Evolutionary conservation across 202 grass and related monocot species (phyloP), one percentile per base, ranked within the genome.

Genomic region (Schoenoplectus triqueter): DNA sequence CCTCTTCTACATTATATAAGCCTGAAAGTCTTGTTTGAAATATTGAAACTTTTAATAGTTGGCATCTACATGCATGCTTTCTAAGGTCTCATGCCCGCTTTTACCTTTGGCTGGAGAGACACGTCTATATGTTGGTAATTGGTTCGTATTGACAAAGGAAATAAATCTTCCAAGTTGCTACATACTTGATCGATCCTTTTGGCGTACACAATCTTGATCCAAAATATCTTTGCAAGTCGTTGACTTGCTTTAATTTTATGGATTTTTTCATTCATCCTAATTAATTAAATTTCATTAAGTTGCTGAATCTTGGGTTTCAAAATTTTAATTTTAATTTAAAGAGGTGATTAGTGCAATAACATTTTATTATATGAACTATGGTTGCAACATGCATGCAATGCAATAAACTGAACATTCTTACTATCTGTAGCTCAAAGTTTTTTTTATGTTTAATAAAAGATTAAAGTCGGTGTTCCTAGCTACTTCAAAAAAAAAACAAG

Each of bases 11-110:
- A 48, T 74, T 11, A 50, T 21, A 73, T 6, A 21, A 21, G 70
- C 52, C 48, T 74, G 8, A 52, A 73, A 52, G 70, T 51, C 70
- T 21, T 74, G 70, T 74, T 74, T 74, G 70, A 74, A 52, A 74
- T 52, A 51, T 74, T 52, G 18, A 52, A 74, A 74, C n/a, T 74
- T 52, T 11, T 17, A 52, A 74, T 31, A 52, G 47, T 72, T 47
- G 69, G 45, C 44, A 48, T 48, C 40, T 72, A 71, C 20, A 20
- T 51, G 52, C 52, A 10, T 10, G 69, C 69, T 72, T 73, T 73
- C 15, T 20, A 2, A 19, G 69, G 69, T 73, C 69, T 73, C 46
- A 6, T 73, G 46, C 47, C 10, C 7, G 19, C 70, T 21, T 73
- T 73, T 73, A 9, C 46, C 44, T 62, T 21, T 20, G 17, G 17